These are phyloP conservation scores for Solanum hybrid DNA, from an alignment of 305 asterid species.

Conservation along the genomic window DNA sequence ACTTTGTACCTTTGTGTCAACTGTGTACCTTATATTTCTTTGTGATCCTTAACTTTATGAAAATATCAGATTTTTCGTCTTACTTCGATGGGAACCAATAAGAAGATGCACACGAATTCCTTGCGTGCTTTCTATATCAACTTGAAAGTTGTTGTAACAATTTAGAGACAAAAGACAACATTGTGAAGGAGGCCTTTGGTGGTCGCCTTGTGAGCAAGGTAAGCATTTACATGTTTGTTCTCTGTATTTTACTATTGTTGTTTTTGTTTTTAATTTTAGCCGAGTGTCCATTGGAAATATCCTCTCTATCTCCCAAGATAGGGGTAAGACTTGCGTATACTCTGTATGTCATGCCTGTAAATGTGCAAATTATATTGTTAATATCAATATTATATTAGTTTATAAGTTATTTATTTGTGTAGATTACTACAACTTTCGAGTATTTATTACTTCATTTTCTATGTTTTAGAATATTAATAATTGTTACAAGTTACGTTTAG, in stretches of 20 bases:
- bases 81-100: background rate
- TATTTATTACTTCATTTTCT: too few species aligned
- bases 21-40: too few species aligned
- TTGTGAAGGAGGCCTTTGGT: background rate
- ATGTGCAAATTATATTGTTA: too few species aligned
- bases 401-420: too few species aligned
- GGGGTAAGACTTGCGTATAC: background rate
- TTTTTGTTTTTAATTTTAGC: background rate
- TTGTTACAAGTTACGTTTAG: too few species aligned
- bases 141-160: background rate
- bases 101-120: background rate
- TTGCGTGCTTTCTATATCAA: background rate
- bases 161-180: background rate
- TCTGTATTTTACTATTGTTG: too few species aligned
- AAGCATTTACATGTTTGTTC: background rate
- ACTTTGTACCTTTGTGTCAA: too few species aligned
- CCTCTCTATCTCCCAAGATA: background rate
- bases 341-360: background rate
- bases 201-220: background rate
- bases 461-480: too few species aligned
- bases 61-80: background rate
- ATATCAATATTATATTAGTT: too few species aligned
- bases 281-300: background rate
- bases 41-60: too few species aligned
- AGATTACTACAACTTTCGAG: too few species aligned